Base-by-base conservation (phyloP, 352 stramenopile species). In the Globisporangium iwayamae region DNA sequence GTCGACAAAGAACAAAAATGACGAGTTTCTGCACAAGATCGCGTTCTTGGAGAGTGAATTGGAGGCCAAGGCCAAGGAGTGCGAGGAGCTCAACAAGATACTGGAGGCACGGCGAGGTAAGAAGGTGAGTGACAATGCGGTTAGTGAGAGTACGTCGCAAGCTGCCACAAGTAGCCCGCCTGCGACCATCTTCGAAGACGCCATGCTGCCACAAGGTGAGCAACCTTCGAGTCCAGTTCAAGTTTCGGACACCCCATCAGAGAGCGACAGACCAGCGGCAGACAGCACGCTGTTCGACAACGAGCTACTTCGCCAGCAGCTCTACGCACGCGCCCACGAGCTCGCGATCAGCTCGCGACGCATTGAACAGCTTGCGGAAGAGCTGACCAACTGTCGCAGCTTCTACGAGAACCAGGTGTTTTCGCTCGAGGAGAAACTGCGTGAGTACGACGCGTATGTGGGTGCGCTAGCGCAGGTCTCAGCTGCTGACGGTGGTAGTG, bases 351-450 rank as follows among this genome's bases (percentile, higher is more conserved):
- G 69, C 43, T 74, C 70, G 28, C 63, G 58, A 13, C 79, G 78
- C 14, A 75, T 88, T 60, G 62, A 78, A 28, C 56, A 85, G 18
- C 53, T 89, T 2, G 70, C 75, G 0, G 74, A 78, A 18, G 74
- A 88, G 39, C 57, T 91, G 14, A 60, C 70, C 41, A 80, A 80
- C 60, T 80, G 70, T 47, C 79, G 76, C 25, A 78, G 63, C 28
- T 81, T 88, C 30, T 89, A 88, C 54, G 78, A 89, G 47, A 67
- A 55, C 11, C 69, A 91, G 43, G 70, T 89, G 28, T 61, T 67
- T 32, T 11, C 66, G 16, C 52, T 89, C 3, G 65, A 88, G 61
- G 70, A 82, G 25, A 78, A 77, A 43, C 34, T 89, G 10, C 73
- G 67, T 34, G 78, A 86, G 48, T 87, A 79, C 52, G 76, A 87